A percentile compares a stretch with the other conserved stretches of the same genome.
These are phyloP conservation scores for Nicotiana paniculata DNA, from an alignment of 257 asterid genomes.

Conservation along the genomic window DNA sequence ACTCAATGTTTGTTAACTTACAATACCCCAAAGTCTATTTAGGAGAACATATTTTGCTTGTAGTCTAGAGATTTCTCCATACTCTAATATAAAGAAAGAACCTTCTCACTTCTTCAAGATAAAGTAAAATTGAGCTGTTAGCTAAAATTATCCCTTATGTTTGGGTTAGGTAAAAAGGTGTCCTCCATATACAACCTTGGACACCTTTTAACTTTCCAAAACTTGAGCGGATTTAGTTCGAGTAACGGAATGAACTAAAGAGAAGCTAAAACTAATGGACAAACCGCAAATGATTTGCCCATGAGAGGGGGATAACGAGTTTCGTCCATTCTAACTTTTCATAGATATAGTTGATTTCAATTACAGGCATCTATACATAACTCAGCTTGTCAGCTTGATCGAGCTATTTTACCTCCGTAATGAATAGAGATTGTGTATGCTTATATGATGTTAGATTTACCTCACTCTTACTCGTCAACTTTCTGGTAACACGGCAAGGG, in stretches of 20 bases:
- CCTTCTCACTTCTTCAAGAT: background rate
- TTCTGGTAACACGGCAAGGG: background rate
- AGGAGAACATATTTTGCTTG: background rate
- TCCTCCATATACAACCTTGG: background rate
- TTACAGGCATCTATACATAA: background rate
- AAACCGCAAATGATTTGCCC: background rate
- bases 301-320: background rate
- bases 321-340: background rate
- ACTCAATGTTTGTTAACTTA: background rate
- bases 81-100: background rate
- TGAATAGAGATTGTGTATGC: background rate
- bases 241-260: background rate
- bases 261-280: background rate
- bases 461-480: background rate
- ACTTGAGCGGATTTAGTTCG: background rate
- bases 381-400: background rate
- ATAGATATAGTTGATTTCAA: background rate
- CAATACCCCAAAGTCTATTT: background rate
- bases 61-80: background rate
- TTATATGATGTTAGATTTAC: background rate
- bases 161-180: background rate
- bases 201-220: background rate
- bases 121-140: background rate
- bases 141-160: background rate
- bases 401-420: background rate